phyloP scores from a whole-genome alignment of 768 basidiomycete genomes.

The Serendipita vermifera region DNA sequence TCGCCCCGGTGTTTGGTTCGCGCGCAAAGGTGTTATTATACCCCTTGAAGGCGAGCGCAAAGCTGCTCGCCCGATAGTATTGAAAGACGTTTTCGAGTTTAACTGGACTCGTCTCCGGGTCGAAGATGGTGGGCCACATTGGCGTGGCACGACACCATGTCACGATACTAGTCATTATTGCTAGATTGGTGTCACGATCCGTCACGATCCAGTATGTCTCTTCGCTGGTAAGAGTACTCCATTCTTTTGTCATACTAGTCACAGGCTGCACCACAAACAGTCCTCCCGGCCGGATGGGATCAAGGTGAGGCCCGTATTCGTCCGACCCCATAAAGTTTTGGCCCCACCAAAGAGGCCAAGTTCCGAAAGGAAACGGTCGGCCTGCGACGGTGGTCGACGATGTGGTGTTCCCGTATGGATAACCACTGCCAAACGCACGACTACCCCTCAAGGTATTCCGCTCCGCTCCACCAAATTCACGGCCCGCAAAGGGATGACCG shows the following conservation, averaged over 20 bases:
- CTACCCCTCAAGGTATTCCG: neutral
- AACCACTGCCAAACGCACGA: neutral
- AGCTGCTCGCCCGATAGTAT: slow-evolving; percentile 13
- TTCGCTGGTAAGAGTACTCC: neutral
- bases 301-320: neutral
- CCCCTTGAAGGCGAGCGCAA: slow-evolving; percentile 11
- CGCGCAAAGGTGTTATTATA: slow-evolving; percentile 13
- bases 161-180: slow-evolving; percentile 1
- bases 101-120: neutral
- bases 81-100: slow-evolving; percentile 9
- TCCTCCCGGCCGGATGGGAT: neutral
- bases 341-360: slow-evolving; percentile 7
- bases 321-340: slow-evolving; percentile 1
- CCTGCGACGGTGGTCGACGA: neutral
- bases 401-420: neutral
- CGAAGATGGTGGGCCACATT: neutral
- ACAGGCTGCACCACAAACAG: too few species aligned
- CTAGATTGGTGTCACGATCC: neutral
- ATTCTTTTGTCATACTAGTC: too few species aligned
- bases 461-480: neutral
- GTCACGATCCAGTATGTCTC: neutral
- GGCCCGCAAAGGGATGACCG: neutral
- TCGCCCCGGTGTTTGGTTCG: neutral
- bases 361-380: neutral
- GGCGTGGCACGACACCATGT: neutral